These are phyloP conservation scores for Cercospora sesami DNA, from an alignment of 2,329 filamentous ascomycete species.

Conservation along the genomic window DNA sequence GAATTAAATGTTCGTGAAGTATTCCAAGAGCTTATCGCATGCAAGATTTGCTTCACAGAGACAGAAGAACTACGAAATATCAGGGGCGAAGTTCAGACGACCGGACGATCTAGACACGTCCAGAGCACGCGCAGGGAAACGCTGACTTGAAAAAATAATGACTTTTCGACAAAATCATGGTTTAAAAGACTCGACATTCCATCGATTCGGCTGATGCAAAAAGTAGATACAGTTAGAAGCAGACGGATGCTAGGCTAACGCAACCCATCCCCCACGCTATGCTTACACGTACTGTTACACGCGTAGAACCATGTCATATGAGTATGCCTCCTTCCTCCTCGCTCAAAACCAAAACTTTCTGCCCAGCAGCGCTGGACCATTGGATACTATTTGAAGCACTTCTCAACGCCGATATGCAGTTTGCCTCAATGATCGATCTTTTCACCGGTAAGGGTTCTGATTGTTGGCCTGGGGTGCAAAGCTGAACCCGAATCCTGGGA, in stretches of 20 bases:
- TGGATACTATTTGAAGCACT: not conserved
- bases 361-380: not conserved
- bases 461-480: constrained; percentile 24
- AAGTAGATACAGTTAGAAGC: not conserved
- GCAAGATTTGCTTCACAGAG: not conserved
- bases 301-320: not conserved
- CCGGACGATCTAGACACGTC: not conserved
- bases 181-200: not conserved
- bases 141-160: not conserved
- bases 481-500: constrained; percentile 44
- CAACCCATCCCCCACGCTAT: not conserved
- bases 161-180: too few species aligned
- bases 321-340: not conserved
- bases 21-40: not conserved
- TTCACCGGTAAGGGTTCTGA: constrained; percentile 22
- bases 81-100: too few species aligned
- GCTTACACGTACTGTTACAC: constrained; percentile 3
- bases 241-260: not conserved
- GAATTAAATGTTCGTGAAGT: not conserved
- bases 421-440: not conserved
- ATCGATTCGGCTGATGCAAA: not conserved
- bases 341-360: not conserved
- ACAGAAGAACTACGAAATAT: not conserved
- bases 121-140: not conserved
- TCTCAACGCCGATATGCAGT: not conserved